These are phyloP conservation scores for Hansenula sp. DNA, from an alignment of 1,139 yeast genomes.

Conservation along the genomic window DNA sequence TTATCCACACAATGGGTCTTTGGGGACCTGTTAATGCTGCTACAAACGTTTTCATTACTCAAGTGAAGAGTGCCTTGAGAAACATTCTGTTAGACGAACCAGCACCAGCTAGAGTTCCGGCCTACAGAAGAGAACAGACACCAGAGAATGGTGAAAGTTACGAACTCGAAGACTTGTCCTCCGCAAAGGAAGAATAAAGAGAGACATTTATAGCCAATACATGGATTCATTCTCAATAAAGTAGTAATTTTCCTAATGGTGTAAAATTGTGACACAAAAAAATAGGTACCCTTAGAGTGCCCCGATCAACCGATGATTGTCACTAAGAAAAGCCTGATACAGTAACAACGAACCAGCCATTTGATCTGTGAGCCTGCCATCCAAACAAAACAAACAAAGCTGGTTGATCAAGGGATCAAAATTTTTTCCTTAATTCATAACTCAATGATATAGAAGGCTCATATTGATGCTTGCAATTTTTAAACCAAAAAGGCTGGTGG, in stretches of 20 bases:
- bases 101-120: slow-evolving; percentile 1
- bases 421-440: not conserved
- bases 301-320: no score
- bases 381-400: not conserved
- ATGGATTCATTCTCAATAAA: no score
- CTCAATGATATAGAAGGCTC: not conserved
- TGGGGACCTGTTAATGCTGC: slow-evolving; percentile 73
- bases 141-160: slow-evolving; percentile 5
- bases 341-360: not conserved
- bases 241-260: no score
- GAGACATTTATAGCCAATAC: no score
- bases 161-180: slow-evolving; percentile 19
- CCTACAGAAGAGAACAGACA: not conserved
- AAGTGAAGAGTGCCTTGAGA: slow-evolving; percentile 46
- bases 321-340: no score
- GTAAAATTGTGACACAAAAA: no score
- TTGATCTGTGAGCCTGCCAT: not conserved
- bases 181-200: slow-evolving; percentile 11
- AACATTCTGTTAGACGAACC: slow-evolving; percentile 25
- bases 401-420: not conserved
- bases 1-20: slow-evolving; percentile 66
- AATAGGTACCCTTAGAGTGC: no score
- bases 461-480: no score
- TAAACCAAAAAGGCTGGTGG: not conserved
- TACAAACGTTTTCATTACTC: slow-evolving; percentile 51